phyloP scores from a whole-genome alignment of 2,329 filamentous ascomycete genomes.

The Pseudogymnoascus sp. region DNA sequence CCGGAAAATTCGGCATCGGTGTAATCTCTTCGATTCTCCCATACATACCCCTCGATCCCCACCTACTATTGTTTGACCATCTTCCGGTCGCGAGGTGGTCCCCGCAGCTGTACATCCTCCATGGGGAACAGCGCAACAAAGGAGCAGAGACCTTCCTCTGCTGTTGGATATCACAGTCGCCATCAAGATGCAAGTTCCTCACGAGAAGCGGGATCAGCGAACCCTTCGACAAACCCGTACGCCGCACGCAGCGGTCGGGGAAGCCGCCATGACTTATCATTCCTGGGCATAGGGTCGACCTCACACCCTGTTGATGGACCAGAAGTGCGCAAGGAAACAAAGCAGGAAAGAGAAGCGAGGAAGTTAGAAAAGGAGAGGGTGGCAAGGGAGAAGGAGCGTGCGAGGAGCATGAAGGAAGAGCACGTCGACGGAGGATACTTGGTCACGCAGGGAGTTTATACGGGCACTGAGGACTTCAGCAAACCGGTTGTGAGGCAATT shows the following conservation, averaged over 20 bases:
- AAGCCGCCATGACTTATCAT: constrained; percentile 27
- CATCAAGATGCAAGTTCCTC: constrained; percentile 17
- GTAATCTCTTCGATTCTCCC: not conserved
- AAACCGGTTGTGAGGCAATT: constrained; percentile 82
- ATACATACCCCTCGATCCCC: not conserved
- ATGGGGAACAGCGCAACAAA: constrained; percentile 14
- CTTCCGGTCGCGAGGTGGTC: constrained; percentile 9
- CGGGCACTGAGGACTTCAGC: constrained; percentile 85
- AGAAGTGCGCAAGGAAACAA: constrained; percentile 68
- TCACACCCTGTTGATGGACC: constrained; percentile 21
- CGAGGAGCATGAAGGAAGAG: constrained; percentile 84
- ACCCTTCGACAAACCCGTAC: constrained; percentile 18
- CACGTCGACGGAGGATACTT: constrained; percentile 90
- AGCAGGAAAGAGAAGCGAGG: constrained; percentile 82
- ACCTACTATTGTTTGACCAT: not conserved
- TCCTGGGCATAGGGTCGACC: constrained; percentile 26
- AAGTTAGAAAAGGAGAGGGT: constrained; percentile 74
- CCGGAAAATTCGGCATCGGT: constrained; percentile 5
- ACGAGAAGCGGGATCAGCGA: constrained; percentile 17
- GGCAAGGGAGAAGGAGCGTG: constrained; percentile 72
- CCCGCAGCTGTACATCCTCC: constrained; percentile 6
- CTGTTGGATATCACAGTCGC: not conserved
- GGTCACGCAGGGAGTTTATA: constrained; percentile 91
- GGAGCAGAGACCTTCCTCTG: constrained; percentile 7
- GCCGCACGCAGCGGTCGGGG: constrained; percentile 22